Conservation (phyloP, 2,329 filamentous ascomycete species). For the Colletotrichum sp. region DNA sequence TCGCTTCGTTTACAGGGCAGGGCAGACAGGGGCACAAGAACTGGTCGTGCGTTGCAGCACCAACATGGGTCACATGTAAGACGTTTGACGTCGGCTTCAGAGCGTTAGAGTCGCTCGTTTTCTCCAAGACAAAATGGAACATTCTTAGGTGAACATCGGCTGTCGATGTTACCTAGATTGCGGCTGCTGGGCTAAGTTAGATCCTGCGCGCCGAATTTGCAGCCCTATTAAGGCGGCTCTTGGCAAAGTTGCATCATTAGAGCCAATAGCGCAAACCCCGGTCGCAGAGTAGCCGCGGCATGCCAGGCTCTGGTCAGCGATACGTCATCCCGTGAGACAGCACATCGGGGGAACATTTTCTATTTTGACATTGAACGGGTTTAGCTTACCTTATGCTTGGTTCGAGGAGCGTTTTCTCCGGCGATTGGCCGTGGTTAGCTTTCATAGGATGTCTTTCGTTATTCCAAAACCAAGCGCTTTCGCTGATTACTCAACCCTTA, state of each 20-base stretch:
- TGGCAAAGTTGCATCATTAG: neutral
- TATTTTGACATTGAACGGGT: neutral
- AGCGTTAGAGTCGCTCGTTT: neutral
- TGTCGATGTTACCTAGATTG: neutral
- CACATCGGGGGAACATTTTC: neutral
- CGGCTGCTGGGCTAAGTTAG: neutral
- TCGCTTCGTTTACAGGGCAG: neutral
- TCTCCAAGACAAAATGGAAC: neutral
- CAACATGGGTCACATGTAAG: neutral
- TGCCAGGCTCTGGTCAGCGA: neutral
- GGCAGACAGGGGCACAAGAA: neutral
- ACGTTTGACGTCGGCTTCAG: neutral
- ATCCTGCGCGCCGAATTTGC: neutral
- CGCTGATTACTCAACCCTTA: neutral
- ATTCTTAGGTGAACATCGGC: neutral
- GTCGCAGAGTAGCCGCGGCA: neutral
- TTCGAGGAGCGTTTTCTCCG: neutral
- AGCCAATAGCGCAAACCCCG: neutral
- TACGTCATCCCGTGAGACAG: neutral
- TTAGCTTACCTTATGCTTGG: neutral
- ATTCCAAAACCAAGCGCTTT: neutral
- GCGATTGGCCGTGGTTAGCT: neutral
- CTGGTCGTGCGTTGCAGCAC: neutral
- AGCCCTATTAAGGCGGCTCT: neutral
- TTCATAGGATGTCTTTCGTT: neutral